Conservation (phyloP, 345 rosid species). For the Raphanus raphanistrum region DNA sequence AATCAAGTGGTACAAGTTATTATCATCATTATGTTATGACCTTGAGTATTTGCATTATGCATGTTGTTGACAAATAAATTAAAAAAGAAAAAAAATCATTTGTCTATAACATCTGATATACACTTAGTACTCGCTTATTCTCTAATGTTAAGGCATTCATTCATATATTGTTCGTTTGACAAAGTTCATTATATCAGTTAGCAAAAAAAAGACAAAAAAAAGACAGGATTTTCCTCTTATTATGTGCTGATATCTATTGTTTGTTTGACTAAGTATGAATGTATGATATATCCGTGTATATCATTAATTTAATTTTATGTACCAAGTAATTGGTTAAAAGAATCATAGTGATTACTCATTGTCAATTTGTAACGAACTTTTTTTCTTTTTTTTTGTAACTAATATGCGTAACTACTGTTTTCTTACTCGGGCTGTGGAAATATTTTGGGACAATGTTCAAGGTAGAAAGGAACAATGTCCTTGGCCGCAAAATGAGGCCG, state of each 20-base stretch:
- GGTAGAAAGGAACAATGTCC: slow-evolving; percentile 62
- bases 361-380: background rate
- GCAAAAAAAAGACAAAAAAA: too few relatives aligned
- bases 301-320: background rate
- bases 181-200: background rate
- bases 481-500: slow-evolving; percentile 58
- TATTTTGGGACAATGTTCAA: slow-evolving; percentile 52
- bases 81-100: background rate
- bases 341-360: background rate
- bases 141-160: background rate
- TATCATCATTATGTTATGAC: background rate
- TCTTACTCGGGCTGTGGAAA: slow-evolving; percentile 60
- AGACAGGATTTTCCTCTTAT: background rate
- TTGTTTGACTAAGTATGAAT: background rate
- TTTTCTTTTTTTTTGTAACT: background rate
- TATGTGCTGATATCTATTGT: background rate
- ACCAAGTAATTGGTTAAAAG: background rate
- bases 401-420: background rate
- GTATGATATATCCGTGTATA: background rate
- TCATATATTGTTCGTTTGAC: background rate
- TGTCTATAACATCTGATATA: background rate
- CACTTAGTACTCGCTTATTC: background rate
- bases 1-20: background rate
- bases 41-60: background rate
- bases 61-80: background rate